These are phyloP conservation scores for Trifolium subterraneum DNA, from an alignment of 306 rosid species.

Conservation along the genomic window DNA sequence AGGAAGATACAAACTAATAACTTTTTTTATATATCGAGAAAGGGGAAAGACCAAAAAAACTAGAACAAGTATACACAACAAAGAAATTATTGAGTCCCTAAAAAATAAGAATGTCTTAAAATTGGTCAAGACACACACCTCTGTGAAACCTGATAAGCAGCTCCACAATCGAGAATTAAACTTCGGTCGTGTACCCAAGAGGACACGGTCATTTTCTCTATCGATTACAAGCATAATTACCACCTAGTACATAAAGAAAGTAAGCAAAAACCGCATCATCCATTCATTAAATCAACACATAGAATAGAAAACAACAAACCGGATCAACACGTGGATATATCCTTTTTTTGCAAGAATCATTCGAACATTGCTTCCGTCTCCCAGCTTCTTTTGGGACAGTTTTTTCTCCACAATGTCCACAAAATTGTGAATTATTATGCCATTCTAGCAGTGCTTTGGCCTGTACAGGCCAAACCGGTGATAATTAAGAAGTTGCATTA, in stretches of 20 bases:
- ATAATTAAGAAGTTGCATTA: conserved; percentile 20
- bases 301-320: conserved; percentile 49
- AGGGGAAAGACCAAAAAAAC: neutral
- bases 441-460: conserved; percentile 91
- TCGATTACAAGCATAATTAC: conserved; percentile 95
- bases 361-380: conserved; percentile 79
- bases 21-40: conserved; percentile 2
- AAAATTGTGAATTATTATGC: conserved; percentile 71
- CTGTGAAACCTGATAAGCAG: conserved; percentile 89
- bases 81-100: conserved; percentile 22
- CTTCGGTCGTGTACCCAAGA: conserved; percentile 67
- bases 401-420: conserved; percentile 88
- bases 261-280: conserved; percentile 25
- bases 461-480: conserved; percentile 54
- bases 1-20: conserved; percentile 32
- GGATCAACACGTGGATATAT: conserved; percentile 95
- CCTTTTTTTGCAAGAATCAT: conserved; percentile 71
- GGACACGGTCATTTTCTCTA: conserved; percentile 74
- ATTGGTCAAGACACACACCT: conserved; percentile 56
- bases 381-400: conserved; percentile 82
- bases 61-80: neutral
- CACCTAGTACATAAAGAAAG: conserved; percentile 56
- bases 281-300: conserved; percentile 30
- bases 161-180: conserved; percentile 74
- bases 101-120: conserved; percentile 34